Conservation (phyloP, 2,329 filamentous ascomycete species). For the Intubia oerlemansii region DNA sequence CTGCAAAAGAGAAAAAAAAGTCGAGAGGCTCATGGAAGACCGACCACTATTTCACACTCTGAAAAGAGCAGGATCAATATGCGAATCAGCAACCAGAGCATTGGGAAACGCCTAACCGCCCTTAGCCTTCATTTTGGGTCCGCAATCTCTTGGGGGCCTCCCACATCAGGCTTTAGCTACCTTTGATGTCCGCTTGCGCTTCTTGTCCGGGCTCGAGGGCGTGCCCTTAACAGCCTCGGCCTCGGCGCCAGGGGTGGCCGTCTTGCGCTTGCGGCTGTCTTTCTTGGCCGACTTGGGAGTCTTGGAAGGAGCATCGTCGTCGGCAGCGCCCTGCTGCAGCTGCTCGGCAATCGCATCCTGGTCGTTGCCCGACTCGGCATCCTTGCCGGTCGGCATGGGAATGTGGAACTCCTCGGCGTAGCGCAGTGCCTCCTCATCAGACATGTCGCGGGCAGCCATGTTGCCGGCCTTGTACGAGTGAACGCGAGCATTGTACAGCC, state of each 20-base stretch:
- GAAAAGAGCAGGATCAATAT: conserved; percentile 13
- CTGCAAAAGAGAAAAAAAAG: background rate
- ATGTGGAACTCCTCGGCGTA: conserved; percentile 39
- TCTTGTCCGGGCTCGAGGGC: conserved; percentile 37
- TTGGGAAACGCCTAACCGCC: conserved; percentile 13
- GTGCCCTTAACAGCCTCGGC: conserved; percentile 18
- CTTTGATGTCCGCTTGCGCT: conserved; percentile 39
- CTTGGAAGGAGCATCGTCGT: conserved; percentile 26
- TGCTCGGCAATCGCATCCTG: conserved; percentile 38
- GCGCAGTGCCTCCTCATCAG: conserved; percentile 33
- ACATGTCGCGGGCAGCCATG: conserved; percentile 35
- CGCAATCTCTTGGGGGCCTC: conserved; percentile 32
- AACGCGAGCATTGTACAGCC: conserved; percentile 42
- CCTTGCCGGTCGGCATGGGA: conserved; percentile 26
- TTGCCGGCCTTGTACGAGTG: conserved; percentile 44
- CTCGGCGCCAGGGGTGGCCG: conserved; percentile 23
- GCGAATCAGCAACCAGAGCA: conserved; percentile 10
- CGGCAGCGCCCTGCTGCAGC: conserved; percentile 24
- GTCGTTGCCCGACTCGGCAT: conserved; percentile 23
- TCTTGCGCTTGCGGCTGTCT: conserved; percentile 34
- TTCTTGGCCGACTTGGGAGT: conserved; percentile 33
- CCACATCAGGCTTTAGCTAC: conserved; percentile 31
- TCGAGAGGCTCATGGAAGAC: background rate
- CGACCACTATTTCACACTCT: conserved; percentile 9
- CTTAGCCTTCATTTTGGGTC: conserved; percentile 27